Evolutionary conservation across 352 stramenopile species (phyloP), one percentile per base, ranked within the genome.

Genomic region (Globisporangium solare): DNA sequence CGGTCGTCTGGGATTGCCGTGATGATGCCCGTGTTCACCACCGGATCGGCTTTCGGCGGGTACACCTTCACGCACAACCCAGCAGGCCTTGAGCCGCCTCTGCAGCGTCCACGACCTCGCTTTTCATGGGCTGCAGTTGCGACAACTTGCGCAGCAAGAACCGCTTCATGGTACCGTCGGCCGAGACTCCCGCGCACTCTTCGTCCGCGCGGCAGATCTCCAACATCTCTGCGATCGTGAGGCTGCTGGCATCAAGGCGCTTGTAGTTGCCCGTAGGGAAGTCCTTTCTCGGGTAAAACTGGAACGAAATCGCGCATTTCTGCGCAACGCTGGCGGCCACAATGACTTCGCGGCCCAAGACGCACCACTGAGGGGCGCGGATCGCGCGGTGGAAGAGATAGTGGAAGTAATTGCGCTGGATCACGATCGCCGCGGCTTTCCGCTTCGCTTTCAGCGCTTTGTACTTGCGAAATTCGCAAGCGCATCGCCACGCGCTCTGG

Each of bases 131-230:
- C 35, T 88, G 70, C 3, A 93, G 64, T 21, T 91, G 83, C 17
- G 80, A 90, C 3, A 93, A 68, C 55, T 89, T 78, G 3, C 83
- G 70, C 3, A 79, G 80, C 18, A 93, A 67, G 45, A 93, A 91
- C 5, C 80, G 73, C 64, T 93, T 93, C 41, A 93, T 66, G 10
- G 79, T 56, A 7, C 83, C 76, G 55, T 93, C 77, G 0, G 83
- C 89, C 4, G 80, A 74, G 61, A 93, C 91, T 1, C 65, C 83
- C 0, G 79, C 83, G 40, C 79, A 91, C 11, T 67, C 64, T 57
- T 93, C 83, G n/a, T 93, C 83, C 22, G 79, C 60, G 6, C 79
- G 75, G 32, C 76, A 81, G 14, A 77, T 57, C 15, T 88, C 69
- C 71, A 85, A 85, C 37, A 93, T 68, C 51, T 76, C 58, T 0